Evolutionary conservation across 164 flowering plant species (phyloP).

Genomic region (Warburgia ugandensis): DNA sequence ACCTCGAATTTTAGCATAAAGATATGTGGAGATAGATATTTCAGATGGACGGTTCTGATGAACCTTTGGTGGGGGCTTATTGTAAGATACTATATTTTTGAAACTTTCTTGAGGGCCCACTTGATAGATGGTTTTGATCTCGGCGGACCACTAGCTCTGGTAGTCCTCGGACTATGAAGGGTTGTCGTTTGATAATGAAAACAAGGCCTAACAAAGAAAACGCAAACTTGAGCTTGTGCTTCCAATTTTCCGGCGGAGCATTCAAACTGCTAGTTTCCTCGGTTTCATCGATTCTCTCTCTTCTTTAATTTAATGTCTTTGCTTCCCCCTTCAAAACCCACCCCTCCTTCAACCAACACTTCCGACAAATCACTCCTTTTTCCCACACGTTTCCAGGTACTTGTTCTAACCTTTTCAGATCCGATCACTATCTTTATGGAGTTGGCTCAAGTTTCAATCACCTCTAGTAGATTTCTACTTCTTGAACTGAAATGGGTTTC

Average conservation of each 20-base stretch:
- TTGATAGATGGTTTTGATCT: no score
- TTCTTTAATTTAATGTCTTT: not conserved
- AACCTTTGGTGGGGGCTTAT: no score
- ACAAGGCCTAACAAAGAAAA: no score
- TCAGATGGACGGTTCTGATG: no score
- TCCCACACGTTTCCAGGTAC: constrained; percentile 6
- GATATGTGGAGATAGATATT: no score
- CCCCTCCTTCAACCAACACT: not conserved
- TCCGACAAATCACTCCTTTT: constrained; percentile 1
- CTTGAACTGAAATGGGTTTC: not conserved
- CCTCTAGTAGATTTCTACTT: not conserved
- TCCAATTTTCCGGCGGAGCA: constrained; percentile 17
- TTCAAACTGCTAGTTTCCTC: constrained; percentile 18
- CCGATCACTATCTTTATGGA: not conserved
- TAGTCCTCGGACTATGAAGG: no score
- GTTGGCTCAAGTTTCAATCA: not conserved
- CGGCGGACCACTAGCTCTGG: no score
- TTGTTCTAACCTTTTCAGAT: not conserved
- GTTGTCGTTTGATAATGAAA: no score
- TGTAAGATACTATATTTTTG: no score
- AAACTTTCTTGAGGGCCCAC: no score
- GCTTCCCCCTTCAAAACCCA: not conserved
- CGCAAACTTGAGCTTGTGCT: no score
- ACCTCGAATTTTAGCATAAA: no score
- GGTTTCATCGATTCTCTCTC: constrained; percentile 13